Evolutionary conservation across 1,139 yeast species (phyloP).

Genomic region (Candida tropicalis): DNA sequence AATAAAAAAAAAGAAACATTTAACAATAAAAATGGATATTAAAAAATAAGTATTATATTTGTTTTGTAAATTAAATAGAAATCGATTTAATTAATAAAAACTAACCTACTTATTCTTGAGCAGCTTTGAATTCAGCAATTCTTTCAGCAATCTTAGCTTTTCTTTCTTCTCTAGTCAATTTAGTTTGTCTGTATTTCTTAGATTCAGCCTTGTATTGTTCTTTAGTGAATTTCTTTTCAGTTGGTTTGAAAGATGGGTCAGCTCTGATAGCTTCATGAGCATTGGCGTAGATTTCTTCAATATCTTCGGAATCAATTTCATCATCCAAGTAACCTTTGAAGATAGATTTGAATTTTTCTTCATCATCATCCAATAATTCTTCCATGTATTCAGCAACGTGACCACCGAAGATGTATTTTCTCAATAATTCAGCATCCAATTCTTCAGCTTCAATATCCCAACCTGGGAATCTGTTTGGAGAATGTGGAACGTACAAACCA

Average conservation of each 20-base stretch:
- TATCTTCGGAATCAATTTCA: constrained; percentile 94
- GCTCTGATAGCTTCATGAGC: constrained; percentile 97
- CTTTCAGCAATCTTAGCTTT: constrained; percentile 84
- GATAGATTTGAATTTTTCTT: constrained; percentile 96
- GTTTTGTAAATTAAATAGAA: no score
- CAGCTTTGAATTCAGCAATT: constrained; percentile 82
- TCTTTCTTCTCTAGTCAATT: constrained; percentile 92
- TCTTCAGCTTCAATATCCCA: constrained; percentile 99
- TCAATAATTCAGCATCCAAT: constrained; percentile 95
- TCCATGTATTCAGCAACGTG: constrained; percentile 99
- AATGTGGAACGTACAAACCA: constrained; percentile 99
- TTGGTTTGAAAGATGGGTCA: constrained; percentile 90
- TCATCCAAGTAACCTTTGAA: constrained; percentile 97
- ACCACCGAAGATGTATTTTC: constrained; percentile 99
- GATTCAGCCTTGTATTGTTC: constrained; percentile 98
- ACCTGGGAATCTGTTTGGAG: constrained; percentile 99
- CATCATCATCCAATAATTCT: constrained; percentile 99
- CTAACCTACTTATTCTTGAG: constrained; percentile 21
- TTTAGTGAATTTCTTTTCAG: constrained; percentile 94
- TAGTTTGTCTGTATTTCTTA: constrained; percentile 85
- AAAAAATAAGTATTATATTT: background rate
- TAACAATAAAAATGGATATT: background rate
- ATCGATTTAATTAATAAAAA: no score
- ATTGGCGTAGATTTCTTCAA: constrained; percentile 92
- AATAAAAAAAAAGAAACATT: background rate